A percentile compares a stretch with the other conserved stretches of the same genome.
Conservation (phyloP, 331 rosid genomes). For the Malus hybrid region DNA sequence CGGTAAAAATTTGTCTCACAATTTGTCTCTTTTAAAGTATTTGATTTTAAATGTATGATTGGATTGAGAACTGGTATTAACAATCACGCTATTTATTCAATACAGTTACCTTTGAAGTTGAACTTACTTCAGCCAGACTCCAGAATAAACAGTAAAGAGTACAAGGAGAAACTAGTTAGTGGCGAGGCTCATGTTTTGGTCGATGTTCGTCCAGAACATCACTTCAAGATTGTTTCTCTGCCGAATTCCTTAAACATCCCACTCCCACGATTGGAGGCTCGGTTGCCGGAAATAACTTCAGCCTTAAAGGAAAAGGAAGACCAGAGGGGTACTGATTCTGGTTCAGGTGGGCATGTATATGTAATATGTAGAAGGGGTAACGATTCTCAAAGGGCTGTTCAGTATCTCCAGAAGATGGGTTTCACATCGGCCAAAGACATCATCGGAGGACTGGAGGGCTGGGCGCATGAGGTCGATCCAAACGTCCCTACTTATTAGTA, state of each 20-base stretch:
- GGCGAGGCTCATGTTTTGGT: conserved; percentile 61
- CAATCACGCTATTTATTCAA: neutral
- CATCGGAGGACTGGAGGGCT: conserved; percentile 74
- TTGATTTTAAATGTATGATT: neutral
- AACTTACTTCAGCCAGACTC: conserved; percentile 59
- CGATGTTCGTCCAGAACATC: conserved; percentile 82
- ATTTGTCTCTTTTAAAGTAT: neutral
- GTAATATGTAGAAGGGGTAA: conserved; percentile 86
- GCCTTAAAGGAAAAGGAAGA: conserved; percentile 53
- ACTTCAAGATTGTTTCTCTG: conserved; percentile 81
- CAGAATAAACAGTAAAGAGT: conserved; percentile 64
- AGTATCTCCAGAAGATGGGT: conserved; percentile 65
- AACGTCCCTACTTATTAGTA: conserved; percentile 62
- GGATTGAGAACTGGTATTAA: neutral
- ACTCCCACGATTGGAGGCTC: conserved; percentile 51
- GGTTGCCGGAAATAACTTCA: conserved; percentile 53
- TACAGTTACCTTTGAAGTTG: conserved; percentile 72
- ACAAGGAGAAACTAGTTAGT: conserved; percentile 36
- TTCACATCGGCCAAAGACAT: conserved; percentile 72
- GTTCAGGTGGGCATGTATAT: conserved; percentile 37
- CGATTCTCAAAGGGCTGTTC: conserved; percentile 94
- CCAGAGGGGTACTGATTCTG: conserved; percentile 16
- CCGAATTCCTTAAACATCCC: conserved; percentile 78
- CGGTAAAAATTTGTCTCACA: conserved; percentile 38
- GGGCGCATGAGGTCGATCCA: conserved; percentile 76